Evolutionary conservation across 495 filamentous ascomycete species (phyloP), one percentile per base, ranked within the genome.

Genomic region (Lasiosphaeria miniovina): DNA sequence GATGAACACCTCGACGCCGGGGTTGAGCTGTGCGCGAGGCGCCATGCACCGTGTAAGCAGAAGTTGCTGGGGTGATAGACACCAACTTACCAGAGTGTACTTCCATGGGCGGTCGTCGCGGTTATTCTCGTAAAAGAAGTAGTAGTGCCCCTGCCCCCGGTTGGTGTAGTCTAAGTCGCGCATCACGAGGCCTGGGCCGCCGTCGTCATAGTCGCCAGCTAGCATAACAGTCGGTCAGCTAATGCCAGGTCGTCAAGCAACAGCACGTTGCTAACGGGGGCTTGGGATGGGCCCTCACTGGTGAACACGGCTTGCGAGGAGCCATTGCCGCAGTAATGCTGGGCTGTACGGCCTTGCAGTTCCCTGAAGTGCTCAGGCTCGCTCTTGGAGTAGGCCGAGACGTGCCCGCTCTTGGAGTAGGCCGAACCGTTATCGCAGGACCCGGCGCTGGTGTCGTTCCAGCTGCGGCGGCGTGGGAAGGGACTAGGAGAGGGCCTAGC

Each of bases 101-200:
- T 68, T 65, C 65, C 65, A 68, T 10, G 62, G 62, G 15, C 57
- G 57, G 0, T 65, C 52, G 49, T 67, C 65, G n/a, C 54, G 53
- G 17, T 31, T 55, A 15, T 65, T 65, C 46, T 68, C 65, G 60
- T 68, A 65, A 2, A 68, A 46, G 35, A 68, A 65, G 53, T 62
- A 67, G 49, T 58, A 63, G 45, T 63, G 61, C 4, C 33, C 33
- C 17, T 63, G 57, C 24, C 41, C 24, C 14, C 11, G 48, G 52
- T 63, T 63, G 31, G 51, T 54, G 46, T 49, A 63, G 35, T 63
- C 61, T 4, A 36, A 31, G 57, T 63, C 61, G 3, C 35, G 45
- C 51, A 63, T 49, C 24, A 59, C 5, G 6, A 63, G 45, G 4
- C 61, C 61, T 2, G 61, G 61, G 36, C 61, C 61, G 35, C 57